Conservation (phyloP, 2,329 filamentous ascomycete species). For the Fonsecaea pugnacius region DNA sequence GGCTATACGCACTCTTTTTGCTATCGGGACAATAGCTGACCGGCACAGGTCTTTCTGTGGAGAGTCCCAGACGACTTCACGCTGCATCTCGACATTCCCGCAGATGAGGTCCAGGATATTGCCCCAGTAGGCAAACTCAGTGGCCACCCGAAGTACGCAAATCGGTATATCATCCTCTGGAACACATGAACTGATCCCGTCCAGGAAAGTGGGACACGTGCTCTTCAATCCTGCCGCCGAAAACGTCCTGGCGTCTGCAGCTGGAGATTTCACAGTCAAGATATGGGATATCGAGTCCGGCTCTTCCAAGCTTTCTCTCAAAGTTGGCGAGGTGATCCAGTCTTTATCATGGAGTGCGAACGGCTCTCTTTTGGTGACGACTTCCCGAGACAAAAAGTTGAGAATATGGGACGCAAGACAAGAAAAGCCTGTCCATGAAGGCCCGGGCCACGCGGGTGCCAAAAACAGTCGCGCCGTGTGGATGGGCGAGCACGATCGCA, state of each 20-base stretch:
- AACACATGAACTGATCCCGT: conserved; percentile 28
- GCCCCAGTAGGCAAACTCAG: conserved; percentile 77
- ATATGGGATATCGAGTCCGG: conserved; percentile 90
- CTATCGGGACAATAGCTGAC: conserved; percentile 31
- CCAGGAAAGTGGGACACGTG: conserved; percentile 94
- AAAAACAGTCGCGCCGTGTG: conserved; percentile 98
- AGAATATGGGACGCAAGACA: conserved; percentile 97
- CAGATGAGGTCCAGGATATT: conserved; percentile 80
- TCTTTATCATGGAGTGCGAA: conserved; percentile 94
- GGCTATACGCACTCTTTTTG: conserved; percentile 25
- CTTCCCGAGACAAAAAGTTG: conserved; percentile 96
- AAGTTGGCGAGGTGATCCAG: conserved; percentile 90
- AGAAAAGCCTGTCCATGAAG: conserved; percentile 83
- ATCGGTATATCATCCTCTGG: not conserved
- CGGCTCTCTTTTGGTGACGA: conserved; percentile 84
- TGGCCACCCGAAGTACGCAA: conserved; percentile 78
- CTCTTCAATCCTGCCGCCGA: conserved; percentile 96
- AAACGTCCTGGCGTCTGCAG: conserved; percentile 91
- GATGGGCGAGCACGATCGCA: conserved; percentile 95
- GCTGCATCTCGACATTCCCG: conserved; percentile 74
- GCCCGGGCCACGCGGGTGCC: conserved; percentile 82
- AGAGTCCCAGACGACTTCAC: conserved; percentile 87
- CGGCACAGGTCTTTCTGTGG: conserved; percentile 80
- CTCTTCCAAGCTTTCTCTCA: conserved; percentile 73
- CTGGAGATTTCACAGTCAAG: conserved; percentile 93